Conservation (phyloP, 345 rosid species). For the Dipteronia sinensis region DNA sequence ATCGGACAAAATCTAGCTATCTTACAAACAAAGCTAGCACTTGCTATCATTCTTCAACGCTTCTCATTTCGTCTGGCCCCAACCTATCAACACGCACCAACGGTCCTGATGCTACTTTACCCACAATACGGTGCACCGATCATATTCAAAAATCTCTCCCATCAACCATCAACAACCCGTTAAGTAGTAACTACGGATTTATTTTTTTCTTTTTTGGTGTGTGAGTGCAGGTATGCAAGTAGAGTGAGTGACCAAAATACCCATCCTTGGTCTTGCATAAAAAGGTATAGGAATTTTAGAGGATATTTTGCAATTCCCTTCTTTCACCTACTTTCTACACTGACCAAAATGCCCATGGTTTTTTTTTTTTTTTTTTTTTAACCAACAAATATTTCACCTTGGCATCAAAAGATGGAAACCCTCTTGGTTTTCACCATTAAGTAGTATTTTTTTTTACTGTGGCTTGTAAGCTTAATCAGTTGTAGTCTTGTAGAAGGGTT, state of each 20-base stretch:
- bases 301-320: neutral
- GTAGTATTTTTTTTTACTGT: neutral
- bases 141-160: conserved; percentile 44
- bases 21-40: conserved; percentile 68
- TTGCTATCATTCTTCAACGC: conserved; percentile 65
- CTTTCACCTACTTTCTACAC: neutral
- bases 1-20: conserved; percentile 84
- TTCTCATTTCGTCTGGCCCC: conserved; percentile 66
- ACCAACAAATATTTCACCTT: neutral
- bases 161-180: conserved; percentile 5
- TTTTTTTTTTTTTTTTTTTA: neutral
- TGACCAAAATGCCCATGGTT: neutral
- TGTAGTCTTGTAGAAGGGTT: conserved; percentile 14
- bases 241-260: neutral
- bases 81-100: conserved; percentile 75
- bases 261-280: neutral
- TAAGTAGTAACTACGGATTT: neutral
- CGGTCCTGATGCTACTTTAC: conserved; percentile 62
- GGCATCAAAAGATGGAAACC: neutral
- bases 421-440: too few species aligned
- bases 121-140: conserved; percentile 86
- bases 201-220: neutral
- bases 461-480: conserved; percentile 19
- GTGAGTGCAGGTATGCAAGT: conserved; percentile 2
- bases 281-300: neutral